A percentile compares a stretch with the other conserved stretches of the same genome.
These are phyloP conservation scores for Eragrostis curvula DNA, from an alignment of 176 grass and related monocot genomes.

Conservation along the genomic window DNA sequence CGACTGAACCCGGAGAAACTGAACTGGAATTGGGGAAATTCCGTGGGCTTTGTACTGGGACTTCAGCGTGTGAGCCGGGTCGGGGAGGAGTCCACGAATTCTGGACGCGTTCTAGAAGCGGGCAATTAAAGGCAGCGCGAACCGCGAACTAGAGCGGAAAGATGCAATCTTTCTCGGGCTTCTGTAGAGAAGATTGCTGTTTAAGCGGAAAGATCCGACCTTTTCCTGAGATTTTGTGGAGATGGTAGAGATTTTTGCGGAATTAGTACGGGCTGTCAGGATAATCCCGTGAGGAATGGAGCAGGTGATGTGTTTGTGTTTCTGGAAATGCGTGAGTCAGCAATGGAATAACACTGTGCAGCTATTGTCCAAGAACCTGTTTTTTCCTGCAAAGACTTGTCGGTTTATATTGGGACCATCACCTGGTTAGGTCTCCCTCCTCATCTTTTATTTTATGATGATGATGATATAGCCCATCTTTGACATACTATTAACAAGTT, in stretches of 20 bases:
- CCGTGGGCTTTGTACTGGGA: conserved; percentile 32
- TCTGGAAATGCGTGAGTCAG: conserved; percentile 26
- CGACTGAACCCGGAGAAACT: background rate
- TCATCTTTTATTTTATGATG: background rate
- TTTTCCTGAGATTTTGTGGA: conserved; percentile 11
- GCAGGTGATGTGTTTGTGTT: conserved; percentile 34
- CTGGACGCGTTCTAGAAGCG: conserved; percentile 46
- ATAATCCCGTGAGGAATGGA: conserved; percentile 13
- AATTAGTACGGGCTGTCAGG: background rate
- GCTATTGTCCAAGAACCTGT: conserved; percentile 28
- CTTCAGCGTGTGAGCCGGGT: conserved; percentile 47
- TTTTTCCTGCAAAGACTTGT: conserved; percentile 7
- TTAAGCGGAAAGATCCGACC: conserved; percentile 5
- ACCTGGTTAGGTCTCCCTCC: background rate
- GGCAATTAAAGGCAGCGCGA: background rate
- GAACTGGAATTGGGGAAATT: conserved; percentile 9
- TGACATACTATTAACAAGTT: background rate
- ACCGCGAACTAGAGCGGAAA: background rate
- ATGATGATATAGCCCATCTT: background rate
- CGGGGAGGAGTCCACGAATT: conserved; percentile 37
- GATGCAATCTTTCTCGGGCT: conserved; percentile 13
- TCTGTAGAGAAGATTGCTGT: background rate
- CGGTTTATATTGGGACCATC: conserved; percentile 1
- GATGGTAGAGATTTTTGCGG: background rate
- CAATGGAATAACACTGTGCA: background rate